These are phyloP conservation scores for Scedosporium dehoogii DNA, from an alignment of 2,329 filamentous ascomycete species.

Conservation along the genomic window DNA sequence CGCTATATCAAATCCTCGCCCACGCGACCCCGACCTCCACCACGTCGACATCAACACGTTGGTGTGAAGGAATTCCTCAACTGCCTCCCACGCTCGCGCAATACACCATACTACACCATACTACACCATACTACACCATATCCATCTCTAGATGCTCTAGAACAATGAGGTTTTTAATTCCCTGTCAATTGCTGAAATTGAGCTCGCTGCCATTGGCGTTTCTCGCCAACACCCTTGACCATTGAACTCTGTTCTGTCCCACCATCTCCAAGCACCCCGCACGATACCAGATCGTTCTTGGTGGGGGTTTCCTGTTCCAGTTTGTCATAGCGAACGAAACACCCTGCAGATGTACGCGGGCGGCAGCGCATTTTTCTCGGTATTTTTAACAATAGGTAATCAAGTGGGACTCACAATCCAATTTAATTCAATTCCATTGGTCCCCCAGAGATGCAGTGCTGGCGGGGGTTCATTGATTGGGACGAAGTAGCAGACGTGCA, in stretches of 20 bases:
- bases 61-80: too few relatives aligned
- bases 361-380: slow-evolving; percentile 2
- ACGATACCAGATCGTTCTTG: neutral
- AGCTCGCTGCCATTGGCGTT: neutral
- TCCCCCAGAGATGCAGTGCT: too few relatives aligned
- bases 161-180: neutral
- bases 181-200: neutral
- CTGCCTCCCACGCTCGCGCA: neutral
- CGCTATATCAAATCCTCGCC: too few relatives aligned
- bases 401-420: neutral
- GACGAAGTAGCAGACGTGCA: neutral
- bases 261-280: slow-evolving; percentile 1
- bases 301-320: slow-evolving; percentile 4
- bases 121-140: neutral
- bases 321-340: neutral
- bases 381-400: neutral
- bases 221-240: neutral
- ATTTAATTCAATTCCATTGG: neutral
- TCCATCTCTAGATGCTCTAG: neutral
- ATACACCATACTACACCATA: neutral
- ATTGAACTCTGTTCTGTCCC: neutral
- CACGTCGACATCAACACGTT: too few relatives aligned
- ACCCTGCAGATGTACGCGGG: neutral
- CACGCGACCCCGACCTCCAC: too few relatives aligned
- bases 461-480: neutral